Evolutionary conservation across 164 flowering plant species (phyloP).

Genomic region (Hamamelis virginiana): DNA sequence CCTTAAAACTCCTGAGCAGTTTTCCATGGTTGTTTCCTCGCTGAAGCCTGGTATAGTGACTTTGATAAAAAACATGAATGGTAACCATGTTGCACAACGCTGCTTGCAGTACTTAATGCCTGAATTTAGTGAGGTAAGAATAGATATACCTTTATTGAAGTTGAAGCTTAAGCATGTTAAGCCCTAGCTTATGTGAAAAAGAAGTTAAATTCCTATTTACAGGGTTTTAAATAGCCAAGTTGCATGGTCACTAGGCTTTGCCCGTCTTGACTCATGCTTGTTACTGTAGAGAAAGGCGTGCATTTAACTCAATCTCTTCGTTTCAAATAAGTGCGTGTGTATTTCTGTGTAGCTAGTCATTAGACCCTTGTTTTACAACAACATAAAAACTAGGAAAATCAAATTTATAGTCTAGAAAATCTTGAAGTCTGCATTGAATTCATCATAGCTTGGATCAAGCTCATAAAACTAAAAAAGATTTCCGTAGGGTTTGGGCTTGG

Average conservation of each 20-base stretch:
- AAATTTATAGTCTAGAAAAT: no score
- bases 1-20: conserved; percentile 55
- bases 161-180: not conserved
- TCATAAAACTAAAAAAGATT: not conserved
- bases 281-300: not conserved
- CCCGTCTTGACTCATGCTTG: not conserved
- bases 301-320: not conserved
- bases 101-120: conserved; percentile 62
- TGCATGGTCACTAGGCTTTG: no score
- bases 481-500: not conserved
- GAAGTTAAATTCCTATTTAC: no score
- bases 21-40: conserved; percentile 50
- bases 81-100: conserved; percentile 76
- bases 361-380: not conserved
- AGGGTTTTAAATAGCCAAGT: no score
- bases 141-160: no score
- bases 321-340: not conserved
- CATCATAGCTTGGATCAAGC: not conserved
- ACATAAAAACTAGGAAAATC: not conserved
- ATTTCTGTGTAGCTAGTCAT: not conserved
- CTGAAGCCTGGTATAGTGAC: conserved; percentile 57
- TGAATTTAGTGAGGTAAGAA: conserved; percentile 49
- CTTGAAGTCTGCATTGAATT: no score
- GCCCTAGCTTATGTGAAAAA: no score
- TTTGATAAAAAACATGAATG: conserved; percentile 63